Base-by-base conservation (phyloP, 495 filamentous ascomycete genomes). In the Penicillium maclennaniae region DNA sequence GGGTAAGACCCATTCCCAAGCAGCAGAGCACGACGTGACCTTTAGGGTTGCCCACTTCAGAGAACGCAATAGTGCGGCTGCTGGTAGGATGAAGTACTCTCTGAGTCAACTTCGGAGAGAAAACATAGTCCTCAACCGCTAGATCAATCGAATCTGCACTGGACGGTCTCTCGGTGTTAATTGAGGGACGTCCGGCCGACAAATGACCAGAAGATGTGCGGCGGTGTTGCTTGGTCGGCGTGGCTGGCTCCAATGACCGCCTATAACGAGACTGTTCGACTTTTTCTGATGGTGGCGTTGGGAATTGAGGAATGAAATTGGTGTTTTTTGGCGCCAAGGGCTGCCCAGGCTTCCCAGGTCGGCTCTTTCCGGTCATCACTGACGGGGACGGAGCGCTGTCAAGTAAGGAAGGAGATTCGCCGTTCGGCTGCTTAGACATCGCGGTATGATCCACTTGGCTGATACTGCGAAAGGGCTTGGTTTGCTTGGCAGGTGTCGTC, bases 1-100 rank as follows among this genome's bases (percentile, higher is more conserved):
- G 84, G 6, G 93, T 99, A 50, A 99, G 67, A 1, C 93, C 93
- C 93, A 99, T 99, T 26, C 93, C 93, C 9, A 99, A 89, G 66
- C 95, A 99, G 68, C 91, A 92, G 41, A 99, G 89, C 20, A 99
- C 89, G 7, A 91, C 92, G 63, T 86, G 91, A 9, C 93, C 93
- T 45, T 89, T 83, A 0, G 91, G 88, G 62, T 97, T 90, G 19
- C 93, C 93, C 17, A 99, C 93, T 70, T 99, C 95, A 0, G 92
- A 96, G 69, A 96, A 99, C 17, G 88, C 92, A 57, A 99, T 96
- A 20, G 86, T 79, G 34, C 93, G 86, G 8, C 91, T 89, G 3
- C 88, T 92, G 36, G 87, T 83, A 1, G 92, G 91, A 70, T 96
- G 87, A 25, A 76, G 75, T 41, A 97, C 87, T 69, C 84, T 92